A percentile compares a stretch with the other conserved stretches of the same genome.
These are phyloP conservation scores for Paramecium bursaria DNA, from an alignment of 73 alveolate genomes.

Conservation along the genomic window DNA sequence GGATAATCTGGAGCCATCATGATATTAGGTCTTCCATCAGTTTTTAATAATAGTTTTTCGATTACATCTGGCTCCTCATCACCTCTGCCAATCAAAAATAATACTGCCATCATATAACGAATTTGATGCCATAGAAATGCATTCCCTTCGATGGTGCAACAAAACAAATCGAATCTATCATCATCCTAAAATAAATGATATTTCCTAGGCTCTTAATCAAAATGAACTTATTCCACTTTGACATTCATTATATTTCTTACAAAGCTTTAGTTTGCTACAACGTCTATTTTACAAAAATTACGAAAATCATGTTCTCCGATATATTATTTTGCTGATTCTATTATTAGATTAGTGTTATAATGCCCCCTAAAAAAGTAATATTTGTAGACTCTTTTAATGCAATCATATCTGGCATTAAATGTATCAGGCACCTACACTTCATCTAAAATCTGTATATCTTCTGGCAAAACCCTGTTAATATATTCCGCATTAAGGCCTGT, in stretches of 20 bases:
- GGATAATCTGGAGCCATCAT: constrained; percentile 72
- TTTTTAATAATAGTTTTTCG: constrained; percentile 34
- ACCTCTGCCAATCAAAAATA: constrained; percentile 91
- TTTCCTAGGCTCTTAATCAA: constrained; percentile 48
- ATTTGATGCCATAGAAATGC: constrained; percentile 98
- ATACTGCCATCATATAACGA: constrained; percentile 94
- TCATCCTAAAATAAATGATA: constrained; percentile 25
- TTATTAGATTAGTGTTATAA: constrained; percentile 83
- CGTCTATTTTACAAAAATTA: constrained; percentile 94
- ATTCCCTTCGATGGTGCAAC: constrained; percentile 85
- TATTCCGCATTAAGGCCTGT: constrained; percentile 40
- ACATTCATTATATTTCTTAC: constrained; percentile 60
- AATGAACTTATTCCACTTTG: constrained; percentile 54
- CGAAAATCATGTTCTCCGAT: constrained; percentile 94
- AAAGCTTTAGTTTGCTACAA: constrained; percentile 41
- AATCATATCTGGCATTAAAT: constrained; percentile 95
- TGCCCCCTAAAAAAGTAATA: constrained; percentile 85
- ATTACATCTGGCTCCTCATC: constrained; percentile 43
- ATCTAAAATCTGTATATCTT: constrained; percentile 88
- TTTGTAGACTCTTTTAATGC: constrained; percentile 93
- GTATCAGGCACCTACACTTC: constrained; percentile 85
- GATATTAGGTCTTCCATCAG: constrained; percentile 63
- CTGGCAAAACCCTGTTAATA: constrained; percentile 87
- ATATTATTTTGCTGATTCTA: constrained; percentile 79
- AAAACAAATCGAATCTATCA: constrained; percentile 64